Evolutionary conservation across 768 basidiomycete species (phyloP).

Genomic region (Leccinum truebloodii): DNA sequence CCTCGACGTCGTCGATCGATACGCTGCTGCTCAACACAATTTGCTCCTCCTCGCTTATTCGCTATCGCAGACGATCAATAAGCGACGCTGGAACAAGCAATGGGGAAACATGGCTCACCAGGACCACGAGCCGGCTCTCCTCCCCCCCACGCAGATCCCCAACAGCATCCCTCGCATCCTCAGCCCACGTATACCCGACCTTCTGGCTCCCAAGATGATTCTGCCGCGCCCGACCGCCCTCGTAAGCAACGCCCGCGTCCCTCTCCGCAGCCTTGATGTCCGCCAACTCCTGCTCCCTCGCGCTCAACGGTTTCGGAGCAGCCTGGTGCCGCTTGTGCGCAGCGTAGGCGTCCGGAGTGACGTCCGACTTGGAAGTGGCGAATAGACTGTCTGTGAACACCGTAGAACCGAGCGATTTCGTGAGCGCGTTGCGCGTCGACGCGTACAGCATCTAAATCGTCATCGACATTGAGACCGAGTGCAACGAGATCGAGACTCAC

Average conservation of each 20-base stretch:
- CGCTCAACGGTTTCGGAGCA: conserved; percentile 81
- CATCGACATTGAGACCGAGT: not conserved
- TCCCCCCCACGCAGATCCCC: conserved; percentile 51
- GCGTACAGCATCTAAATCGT: conserved; percentile 83
- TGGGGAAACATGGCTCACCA: conserved; percentile 47
- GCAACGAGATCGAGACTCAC: conserved; percentile 35
- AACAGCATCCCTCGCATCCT: conserved; percentile 66
- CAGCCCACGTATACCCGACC: conserved; percentile 67
- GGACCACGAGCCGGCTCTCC: conserved; percentile 55
- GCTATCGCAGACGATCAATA: conserved; percentile 40
- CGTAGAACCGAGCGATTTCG: conserved; percentile 73
- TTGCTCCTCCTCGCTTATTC: conserved; percentile 66
- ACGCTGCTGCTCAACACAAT: conserved; percentile 49
- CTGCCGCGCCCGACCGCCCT: conserved; percentile 55
- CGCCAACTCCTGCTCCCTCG: conserved; percentile 79
- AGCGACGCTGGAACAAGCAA: not conserved
- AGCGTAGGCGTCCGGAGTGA: conserved; percentile 69
- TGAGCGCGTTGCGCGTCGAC: conserved; percentile 67
- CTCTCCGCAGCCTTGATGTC: conserved; percentile 77
- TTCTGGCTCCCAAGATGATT: conserved; percentile 55
- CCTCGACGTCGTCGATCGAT: conserved; percentile 41
- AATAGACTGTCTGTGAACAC: conserved; percentile 75
- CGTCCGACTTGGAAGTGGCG: conserved; percentile 69
- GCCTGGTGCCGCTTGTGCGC: conserved; percentile 69
- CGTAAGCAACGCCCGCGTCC: conserved; percentile 51